Base-by-base conservation (phyloP, 768 basidiomycete genomes). In the Botryobasidium botryosum region DNA sequence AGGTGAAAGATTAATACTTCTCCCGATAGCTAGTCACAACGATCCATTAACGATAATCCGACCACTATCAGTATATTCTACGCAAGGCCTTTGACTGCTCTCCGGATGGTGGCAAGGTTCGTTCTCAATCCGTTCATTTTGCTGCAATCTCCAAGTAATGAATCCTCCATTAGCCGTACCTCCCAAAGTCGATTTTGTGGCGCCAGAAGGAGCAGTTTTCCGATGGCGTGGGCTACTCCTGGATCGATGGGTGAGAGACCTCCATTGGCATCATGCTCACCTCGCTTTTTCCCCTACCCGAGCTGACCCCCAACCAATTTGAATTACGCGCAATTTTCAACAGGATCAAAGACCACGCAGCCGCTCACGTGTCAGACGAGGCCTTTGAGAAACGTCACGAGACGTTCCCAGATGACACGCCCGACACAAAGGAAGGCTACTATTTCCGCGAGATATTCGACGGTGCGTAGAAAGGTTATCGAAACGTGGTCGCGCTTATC, bases 201-300 rank as follows among this genome's bases (percentile, higher is more conserved):
- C 73, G 94, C 46, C 94, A 99, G 61, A 99, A 99, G 61, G 94
- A 99, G 63, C 91, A 97, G 56, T 99, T 99, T 66, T 96, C 91
- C 2, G 94, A 99, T 56, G 94, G 94, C 44, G 90, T 94, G 44
- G 91, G 92, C 26, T 96, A 94, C 63, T 91, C 88, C 26, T 96
- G 92, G 91, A 97, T 97, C 56, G 91, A 97, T 55, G 87, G 90
- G 83, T 83, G 55, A 35, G 71, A 5, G 21, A 10, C 12, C 21
- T 32, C 15, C 24, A 21, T 2, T 29, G 7, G 13, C 40, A 27
- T 42, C 18, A 18, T 31, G 6, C 6, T 35, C 43, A 29, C 3
- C 23, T 33, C 8, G 15, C 24, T 26, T 35, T 25, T 43, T 25
- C 6, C 35, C 17, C 7, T 28, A 6, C 10, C 10, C 18, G 3